These are phyloP conservation scores for Neurospora africana DNA, from an alignment of 495 filamentous ascomycete species.

Conservation along the genomic window DNA sequence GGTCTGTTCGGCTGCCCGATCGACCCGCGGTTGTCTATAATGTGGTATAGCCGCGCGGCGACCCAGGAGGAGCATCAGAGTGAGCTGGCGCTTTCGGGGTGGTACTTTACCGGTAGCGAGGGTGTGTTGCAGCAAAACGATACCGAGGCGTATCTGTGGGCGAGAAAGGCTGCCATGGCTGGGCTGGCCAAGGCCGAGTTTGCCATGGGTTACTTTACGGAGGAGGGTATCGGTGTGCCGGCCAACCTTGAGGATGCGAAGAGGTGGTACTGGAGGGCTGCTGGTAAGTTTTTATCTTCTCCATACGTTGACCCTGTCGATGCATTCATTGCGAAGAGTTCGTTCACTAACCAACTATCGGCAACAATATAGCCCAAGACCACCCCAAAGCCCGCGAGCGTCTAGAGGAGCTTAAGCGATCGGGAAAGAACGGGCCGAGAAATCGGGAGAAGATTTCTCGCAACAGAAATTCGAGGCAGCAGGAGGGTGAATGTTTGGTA, in stretches of 20 bases:
- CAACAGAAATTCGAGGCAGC: conserved; percentile 70
- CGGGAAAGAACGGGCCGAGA: conserved; percentile 55
- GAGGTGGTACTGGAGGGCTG: conserved; percentile 96
- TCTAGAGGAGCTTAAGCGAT: conserved; percentile 80
- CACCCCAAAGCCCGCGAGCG: conserved; percentile 87
- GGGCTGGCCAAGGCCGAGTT: conserved; percentile 89
- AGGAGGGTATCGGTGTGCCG: conserved; percentile 83
- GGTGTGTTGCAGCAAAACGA: conserved; percentile 86
- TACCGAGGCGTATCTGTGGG: conserved; percentile 95
- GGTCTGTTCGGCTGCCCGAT: conserved; percentile 72
- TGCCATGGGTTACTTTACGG: conserved; percentile 96
- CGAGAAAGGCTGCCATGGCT: conserved; percentile 76
- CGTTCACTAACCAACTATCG: conserved; percentile 8
- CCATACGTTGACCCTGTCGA: background rate
- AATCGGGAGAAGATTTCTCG: conserved; percentile 73
- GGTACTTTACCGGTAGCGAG: conserved; percentile 89
- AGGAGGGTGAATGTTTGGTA: conserved; percentile 73
- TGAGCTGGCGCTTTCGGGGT: conserved; percentile 84
- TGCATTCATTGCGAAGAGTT: background rate
- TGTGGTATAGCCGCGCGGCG: conserved; percentile 88
- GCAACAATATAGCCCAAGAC: conserved; percentile 60
- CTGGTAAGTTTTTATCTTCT: conserved; percentile 55
- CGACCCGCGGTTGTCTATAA: conserved; percentile 72
- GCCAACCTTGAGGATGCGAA: conserved; percentile 89
- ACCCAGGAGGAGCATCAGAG: conserved; percentile 91